These are phyloP conservation scores for Dactylellina cionopaga DNA, from an alignment of 2,329 filamentous ascomycete species.

Conservation along the genomic window DNA sequence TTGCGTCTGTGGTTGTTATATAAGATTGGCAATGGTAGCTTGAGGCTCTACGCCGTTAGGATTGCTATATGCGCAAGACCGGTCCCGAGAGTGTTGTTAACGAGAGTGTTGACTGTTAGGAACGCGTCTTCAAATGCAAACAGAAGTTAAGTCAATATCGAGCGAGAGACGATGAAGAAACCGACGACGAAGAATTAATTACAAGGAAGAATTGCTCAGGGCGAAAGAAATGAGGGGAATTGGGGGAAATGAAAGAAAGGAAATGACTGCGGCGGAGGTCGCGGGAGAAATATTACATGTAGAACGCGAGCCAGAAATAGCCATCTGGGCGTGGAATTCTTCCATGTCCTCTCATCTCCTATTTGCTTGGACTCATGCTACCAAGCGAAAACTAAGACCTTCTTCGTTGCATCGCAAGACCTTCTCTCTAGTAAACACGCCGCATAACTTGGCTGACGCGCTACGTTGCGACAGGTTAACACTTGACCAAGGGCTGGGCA, in stretches of 20 bases:
- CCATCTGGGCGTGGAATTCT: constrained; percentile 18
- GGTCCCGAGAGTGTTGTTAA: constrained; percentile 1
- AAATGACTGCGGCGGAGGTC: constrained; percentile 44
- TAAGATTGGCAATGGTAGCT: not conserved
- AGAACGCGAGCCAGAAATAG: constrained; percentile 12
- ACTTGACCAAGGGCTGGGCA: constrained; percentile 23
- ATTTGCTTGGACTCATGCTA: constrained; percentile 31
- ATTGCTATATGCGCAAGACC: constrained; percentile 1
- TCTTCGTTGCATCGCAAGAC: constrained; percentile 10
- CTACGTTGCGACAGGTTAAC: constrained; percentile 28
- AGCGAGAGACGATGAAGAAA: constrained; percentile 36
- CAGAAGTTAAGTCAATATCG: not conserved
- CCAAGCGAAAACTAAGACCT: constrained; percentile 42
- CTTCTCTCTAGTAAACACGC: constrained; percentile 14
- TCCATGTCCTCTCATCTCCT: constrained; percentile 26
- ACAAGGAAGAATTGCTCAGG: constrained; percentile 11
- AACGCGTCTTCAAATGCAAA: constrained; percentile 13
- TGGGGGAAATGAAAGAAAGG: constrained; percentile 54
- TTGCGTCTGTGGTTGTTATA: not conserved
- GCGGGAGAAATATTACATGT: not conserved
- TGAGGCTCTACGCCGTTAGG: constrained; percentile 3
- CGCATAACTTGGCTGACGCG: constrained; percentile 12
- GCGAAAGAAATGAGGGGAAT: constrained; percentile 7
- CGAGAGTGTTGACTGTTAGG: constrained; percentile 28
- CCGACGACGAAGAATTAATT: constrained; percentile 11